phyloP scores from a whole-genome alignment of 2,329 filamentous ascomycete genomes.

The Colletotrichum orchidophilum region DNA sequence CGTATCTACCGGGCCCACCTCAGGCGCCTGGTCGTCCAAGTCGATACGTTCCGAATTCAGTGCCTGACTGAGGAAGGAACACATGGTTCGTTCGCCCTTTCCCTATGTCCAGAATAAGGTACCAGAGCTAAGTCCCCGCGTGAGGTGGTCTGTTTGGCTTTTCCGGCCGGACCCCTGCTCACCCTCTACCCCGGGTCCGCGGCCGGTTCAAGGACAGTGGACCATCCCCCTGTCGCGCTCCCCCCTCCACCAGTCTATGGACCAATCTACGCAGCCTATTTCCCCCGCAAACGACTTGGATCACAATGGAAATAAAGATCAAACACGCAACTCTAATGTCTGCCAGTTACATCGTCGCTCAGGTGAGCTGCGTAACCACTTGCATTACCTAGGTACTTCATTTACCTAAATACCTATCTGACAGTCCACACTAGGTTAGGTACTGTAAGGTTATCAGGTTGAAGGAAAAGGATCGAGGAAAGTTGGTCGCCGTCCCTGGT shows the following conservation, averaged over 20 bases:
- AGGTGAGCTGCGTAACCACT: background rate
- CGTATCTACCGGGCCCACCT: no score
- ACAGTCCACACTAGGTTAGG: no score
- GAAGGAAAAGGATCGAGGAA: background rate
- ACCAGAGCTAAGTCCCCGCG: background rate
- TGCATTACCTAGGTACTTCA: background rate
- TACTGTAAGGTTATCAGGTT: background rate
- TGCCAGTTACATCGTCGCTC: background rate
- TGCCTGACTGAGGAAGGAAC: background rate
- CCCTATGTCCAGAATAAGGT: background rate
- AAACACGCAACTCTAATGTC: background rate
- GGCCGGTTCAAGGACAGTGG: background rate
- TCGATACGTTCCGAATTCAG: background rate
- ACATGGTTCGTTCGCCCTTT: background rate
- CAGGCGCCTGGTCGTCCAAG: background rate
- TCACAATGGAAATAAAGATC: slow-evolving; percentile 4
- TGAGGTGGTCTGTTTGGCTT: background rate
- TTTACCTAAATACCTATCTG: no score
- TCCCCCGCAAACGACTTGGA: slow-evolving; percentile 9
- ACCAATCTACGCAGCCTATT: slow-evolving; percentile 11
- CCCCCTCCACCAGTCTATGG: background rate
- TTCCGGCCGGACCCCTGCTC: background rate
- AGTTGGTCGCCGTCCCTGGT: slow-evolving; percentile 1
- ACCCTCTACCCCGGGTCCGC: background rate
- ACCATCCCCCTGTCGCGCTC: background rate